Evolutionary conservation across 2,329 filamentous ascomycete species (phyloP), one percentile per base, ranked within the genome.

Genomic region (Fusarium goolgardi): DNA sequence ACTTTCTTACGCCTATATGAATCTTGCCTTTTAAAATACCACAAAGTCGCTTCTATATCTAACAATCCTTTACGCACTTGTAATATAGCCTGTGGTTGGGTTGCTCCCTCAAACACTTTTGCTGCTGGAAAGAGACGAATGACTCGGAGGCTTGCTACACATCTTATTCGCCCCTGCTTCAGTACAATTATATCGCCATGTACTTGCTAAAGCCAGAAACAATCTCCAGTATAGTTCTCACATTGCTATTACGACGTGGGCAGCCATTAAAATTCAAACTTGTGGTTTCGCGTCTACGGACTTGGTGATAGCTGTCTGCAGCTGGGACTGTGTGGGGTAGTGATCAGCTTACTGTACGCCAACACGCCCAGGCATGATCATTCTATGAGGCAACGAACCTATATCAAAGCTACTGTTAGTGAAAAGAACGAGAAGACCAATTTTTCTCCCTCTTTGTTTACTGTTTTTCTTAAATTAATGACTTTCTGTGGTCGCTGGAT

Each of bases 221-320:
- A 50, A 54, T 32, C 29, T 4, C 21, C 15, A 23, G 16, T 51
- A 40, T 11, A 18, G 40, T 40, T 41, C 37, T 39, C 34, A 57
- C 16, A 32, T 31, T 21, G 23, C 49, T 40, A 49, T 59, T 46
- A 27, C 37, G n/a, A 20, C 13, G 59, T 57, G 56, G 55, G 32
- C 52, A 56, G 58, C 35, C 41, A 49, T 52, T 25, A 69, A 72
- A 73, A 67, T 73, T 72, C 71, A 73, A 73, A 72, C 66, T 53
- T 50, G 55, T 64, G 43, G 35, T 35, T 47, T 54, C 18, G 37
- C n/a, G 29, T 23, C 25, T 27, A 11, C 35, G 23, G 31, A 41
- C 31, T 59, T 34, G 25, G 34, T 49, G 52, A 53, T 57, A 63
- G 25, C 52, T 53, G 47, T 59, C 44, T 44, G 39, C 25, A 45